Evolutionary conservation across 805 yeast species (phyloP), one percentile per base, ranked within the genome.

Genomic region (Starmerella asiatica): DNA sequence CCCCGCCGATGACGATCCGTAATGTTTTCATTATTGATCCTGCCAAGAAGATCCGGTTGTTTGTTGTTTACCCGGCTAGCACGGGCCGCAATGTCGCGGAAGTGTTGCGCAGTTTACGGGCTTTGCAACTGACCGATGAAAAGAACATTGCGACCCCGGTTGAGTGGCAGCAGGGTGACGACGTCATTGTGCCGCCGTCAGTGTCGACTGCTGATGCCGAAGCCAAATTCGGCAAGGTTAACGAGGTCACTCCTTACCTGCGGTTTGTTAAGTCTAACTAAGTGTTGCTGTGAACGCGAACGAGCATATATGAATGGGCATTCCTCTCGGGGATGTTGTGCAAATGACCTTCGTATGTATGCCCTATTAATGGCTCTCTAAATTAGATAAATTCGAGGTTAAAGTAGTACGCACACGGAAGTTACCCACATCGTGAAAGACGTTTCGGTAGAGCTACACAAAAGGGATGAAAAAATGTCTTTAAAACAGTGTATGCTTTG

Each of bases 11-110:
- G 60, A 86, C 96, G 49, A 82, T 85, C 64, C 79, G 96, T 70
- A 79, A 93, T 14, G 94, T 85, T 43, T 86, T 79, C 67, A 66
- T 85, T 61, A 84, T 85, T 60, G 95, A 85, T 63, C 95, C 95
- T 51, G 59, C 67, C 52, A 86, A 85, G 73, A 85, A 79, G 65
- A 76, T 86, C 57, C 77, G 95, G 67, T 70, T 84, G 57, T 76
- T 79, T 50, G 63, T 86, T 68, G 73, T 88, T 18, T 85, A 85
- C 70, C 96, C 96, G 43, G 91, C 95, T 44, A 79, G 93, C 34
- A 76, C 82, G 46, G 96, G 96, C 60, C 80, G 96, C 71, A 85
- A 86, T 76, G 73, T 94, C 46, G 73, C 81, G 43, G 96, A 85
- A 69, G 88, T 85, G 28, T 69, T 86, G 62, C 79, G 96, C 67